Base-by-base conservation (phyloP, 2,329 filamentous ascomycete genomes). In the Pleoardoris graminearum region DNA sequence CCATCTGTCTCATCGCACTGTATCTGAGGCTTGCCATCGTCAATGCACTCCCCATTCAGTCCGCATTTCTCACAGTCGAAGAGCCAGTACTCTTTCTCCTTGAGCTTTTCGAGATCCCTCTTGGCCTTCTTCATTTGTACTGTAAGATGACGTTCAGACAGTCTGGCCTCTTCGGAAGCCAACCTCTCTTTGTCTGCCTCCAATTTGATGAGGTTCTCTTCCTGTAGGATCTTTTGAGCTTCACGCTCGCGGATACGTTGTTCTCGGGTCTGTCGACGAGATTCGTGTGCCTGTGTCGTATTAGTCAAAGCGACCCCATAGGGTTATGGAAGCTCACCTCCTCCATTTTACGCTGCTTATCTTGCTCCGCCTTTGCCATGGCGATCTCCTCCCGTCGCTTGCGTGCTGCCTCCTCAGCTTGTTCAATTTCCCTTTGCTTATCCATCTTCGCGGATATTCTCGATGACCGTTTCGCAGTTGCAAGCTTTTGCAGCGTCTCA, bases 51-150 rank as follows among this genome's bases (percentile, higher is more conserved):
- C 19, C 94, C 94, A 71, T 96, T 87, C 19, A 91, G 82, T 22
- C 93, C 93, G 71, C 94, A 99, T 22, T 90, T 82, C 12, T 84
- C 81, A 70, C 94, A 99, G 70, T 99, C 94, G 63, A 99, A 99
- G 33, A 91, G 83, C 94, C 94, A 97, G 11, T 91, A 89, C 42
- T 94, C 90, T 60, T 86, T 81, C 17, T 85, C 75, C 3, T 74
- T 83, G 21, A 96, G 80, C 49, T 88, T 84, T 61, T 88, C 82
- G 10, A 96, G 78, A 29, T 90, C 89, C 70, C 86, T 86, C 70
- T 88, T 87, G 58, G 86, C 90, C 72, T 83, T 88, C 65, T 91
- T 89, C 65, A 95, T 89, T 70, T 94, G 89, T 3, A 85, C 85
- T 66, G 91, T 87, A n/a, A 92, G 82, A 50, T 89, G 86, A 46